These are phyloP conservation scores for Calonectria ilicicola DNA, from an alignment of 2,329 filamentous ascomycete genomes.

Conservation along the genomic window DNA sequence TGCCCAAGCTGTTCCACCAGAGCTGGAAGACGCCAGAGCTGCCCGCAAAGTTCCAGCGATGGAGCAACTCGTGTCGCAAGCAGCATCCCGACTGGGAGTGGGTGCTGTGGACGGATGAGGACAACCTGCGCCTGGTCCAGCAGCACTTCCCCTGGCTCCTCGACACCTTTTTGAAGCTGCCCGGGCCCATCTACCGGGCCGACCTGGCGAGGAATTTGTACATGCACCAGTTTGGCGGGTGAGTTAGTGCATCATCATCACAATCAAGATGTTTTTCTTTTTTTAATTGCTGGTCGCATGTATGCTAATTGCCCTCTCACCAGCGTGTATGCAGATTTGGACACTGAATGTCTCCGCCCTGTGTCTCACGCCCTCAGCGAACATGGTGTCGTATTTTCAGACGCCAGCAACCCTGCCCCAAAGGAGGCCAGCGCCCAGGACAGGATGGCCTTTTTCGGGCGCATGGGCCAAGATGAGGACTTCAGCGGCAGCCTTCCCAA, in stretches of 20 bases:
- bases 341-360: constrained; percentile 46
- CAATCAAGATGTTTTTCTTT: too few species aligned
- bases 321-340: constrained; percentile 35
- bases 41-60: constrained; percentile 43
- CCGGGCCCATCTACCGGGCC: constrained; percentile 47
- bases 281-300: too few species aligned
- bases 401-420: background rate
- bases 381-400: constrained; percentile 31
- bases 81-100: constrained; percentile 49
- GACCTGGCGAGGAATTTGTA: constrained; percentile 49
- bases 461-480: constrained; percentile 45
- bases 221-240: constrained; percentile 52
- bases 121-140: constrained; percentile 48
- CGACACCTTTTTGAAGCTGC: constrained; percentile 43
- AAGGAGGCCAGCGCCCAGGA: background rate
- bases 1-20: constrained; percentile 54
- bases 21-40: constrained; percentile 42
- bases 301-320: background rate
- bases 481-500: constrained; percentile 50
- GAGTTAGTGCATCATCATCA: constrained; percentile 25
- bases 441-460: constrained; percentile 44
- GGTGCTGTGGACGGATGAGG: constrained; percentile 52
- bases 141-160: constrained; percentile 48
- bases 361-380: constrained; percentile 38
- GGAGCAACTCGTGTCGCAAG: constrained; percentile 46